Conservation (phyloP, 1,284 basidiomycete genomes). For the Papiliotrema nemorosa region DNA sequence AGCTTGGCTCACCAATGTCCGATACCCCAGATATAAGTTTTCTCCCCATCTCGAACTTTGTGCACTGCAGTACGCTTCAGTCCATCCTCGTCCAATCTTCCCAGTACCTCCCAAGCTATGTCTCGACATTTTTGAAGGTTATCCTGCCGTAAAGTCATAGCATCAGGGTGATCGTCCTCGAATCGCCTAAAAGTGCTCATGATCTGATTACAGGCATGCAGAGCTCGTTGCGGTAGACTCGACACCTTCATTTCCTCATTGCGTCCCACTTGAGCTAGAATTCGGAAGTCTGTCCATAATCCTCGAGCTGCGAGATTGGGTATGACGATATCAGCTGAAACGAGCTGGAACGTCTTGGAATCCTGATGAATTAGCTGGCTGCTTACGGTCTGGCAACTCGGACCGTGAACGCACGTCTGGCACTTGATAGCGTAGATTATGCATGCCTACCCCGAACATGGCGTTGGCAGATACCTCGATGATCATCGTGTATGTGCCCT, state of each 20-base stretch:
- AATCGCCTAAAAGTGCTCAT: slow-evolving; percentile 68
- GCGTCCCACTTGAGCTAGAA: slow-evolving; percentile 67
- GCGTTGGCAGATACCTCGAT: slow-evolving; percentile 77
- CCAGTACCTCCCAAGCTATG: slow-evolving; percentile 74
- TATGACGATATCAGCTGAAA: slow-evolving; percentile 79
- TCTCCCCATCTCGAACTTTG: no score
- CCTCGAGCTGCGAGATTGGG: slow-evolving; percentile 78
- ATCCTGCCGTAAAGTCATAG: no score
- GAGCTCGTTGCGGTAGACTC: slow-evolving; percentile 72
- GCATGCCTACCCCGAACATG: slow-evolving; percentile 66
- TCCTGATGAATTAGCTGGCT: no score
- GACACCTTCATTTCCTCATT: slow-evolving; percentile 47
- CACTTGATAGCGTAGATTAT: slow-evolving; percentile 20
- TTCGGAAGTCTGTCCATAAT: slow-evolving; percentile 77
- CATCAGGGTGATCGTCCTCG: background rate
- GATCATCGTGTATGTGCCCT: slow-evolving; percentile 65
- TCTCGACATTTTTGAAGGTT: slow-evolving; percentile 57
- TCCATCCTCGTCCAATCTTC: slow-evolving; percentile 67
- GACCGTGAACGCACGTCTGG: background rate
- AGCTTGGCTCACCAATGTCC: slow-evolving; percentile 22
- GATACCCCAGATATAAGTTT: slow-evolving; percentile 43
- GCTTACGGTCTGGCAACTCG: no score
- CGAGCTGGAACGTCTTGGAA: slow-evolving; percentile 56
- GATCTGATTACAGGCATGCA: slow-evolving; percentile 70
- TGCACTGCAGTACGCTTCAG: no score